Evolutionary conservation across 73 alveolate species (phyloP), one percentile per base, ranked within the genome.

Genomic region (Effrenium voratum): DNA sequence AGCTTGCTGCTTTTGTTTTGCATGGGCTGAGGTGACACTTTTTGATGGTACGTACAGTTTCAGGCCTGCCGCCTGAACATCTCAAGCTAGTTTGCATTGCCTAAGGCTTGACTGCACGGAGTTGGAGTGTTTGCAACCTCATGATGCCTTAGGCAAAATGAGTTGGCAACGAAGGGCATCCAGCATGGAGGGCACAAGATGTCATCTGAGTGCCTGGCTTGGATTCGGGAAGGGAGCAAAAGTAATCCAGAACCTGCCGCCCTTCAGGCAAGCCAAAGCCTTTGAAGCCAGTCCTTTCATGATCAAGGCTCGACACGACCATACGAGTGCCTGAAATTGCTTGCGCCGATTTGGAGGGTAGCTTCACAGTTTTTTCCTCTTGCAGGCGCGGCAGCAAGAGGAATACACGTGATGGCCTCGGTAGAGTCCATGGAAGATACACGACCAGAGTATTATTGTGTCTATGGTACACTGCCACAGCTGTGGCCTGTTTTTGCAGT

Each of bases 101-200:
- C 22, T 4, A n/a, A 6, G 19, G 44, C 49, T 5, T 5, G 2
- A 28, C 24, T 75, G 5, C 57, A 0, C 28, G 15, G 8, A 3
- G 47, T 38, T 28, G 24, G 41, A 1, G 8, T 12, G 16, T 15
- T 30, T 28, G 12, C 5, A 60, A 15, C 40, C 77, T 50, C 10
- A 22, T 22, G 30, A 30, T n/a, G 77, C 16, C 40, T 5, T 76
- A 90, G 97, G 97, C 97, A 90, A n/a, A 90, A 90, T 70, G 97
- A 90, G 43, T 55, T 90, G 59, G 97, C 97, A 26, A 90, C 97
- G 8, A 90, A 90, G 49, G 97, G 97, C 40, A 68, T 90, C 72
- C 87, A 90, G 46, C 97, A 90, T 68, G 97, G 97, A 36, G 97
- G 97, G n/a, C 97, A 90, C 97, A 73, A 75, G 24, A 90, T 90